Conservation (phyloP, 2,329 filamentous ascomycete species). For the Hypoxylon sp. region DNA sequence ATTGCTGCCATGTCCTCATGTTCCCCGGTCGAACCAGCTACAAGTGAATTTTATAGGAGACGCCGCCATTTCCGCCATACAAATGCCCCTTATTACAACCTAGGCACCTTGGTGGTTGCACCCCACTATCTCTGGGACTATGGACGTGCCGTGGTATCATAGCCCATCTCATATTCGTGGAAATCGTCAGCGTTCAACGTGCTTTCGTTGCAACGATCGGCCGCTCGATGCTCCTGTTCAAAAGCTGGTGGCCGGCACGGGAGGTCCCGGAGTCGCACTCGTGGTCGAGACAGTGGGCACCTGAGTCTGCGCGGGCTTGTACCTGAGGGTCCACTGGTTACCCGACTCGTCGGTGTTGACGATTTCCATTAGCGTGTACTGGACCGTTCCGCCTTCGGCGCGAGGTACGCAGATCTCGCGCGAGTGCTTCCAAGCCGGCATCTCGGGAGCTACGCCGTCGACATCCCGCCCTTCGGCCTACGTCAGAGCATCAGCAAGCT, state of each 20-base stretch:
- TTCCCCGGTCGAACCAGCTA: constrained; percentile 8
- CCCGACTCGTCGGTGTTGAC: constrained; percentile 49
- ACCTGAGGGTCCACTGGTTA: constrained; percentile 50
- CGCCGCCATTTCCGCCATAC: constrained; percentile 27
- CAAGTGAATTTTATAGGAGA: constrained; percentile 15
- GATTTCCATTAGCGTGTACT: constrained; percentile 58
- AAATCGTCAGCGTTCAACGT: constrained; percentile 9
- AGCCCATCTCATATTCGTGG: constrained; percentile 11
- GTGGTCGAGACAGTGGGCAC: constrained; percentile 38
- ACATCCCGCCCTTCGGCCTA: constrained; percentile 60
- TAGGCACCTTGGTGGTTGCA: constrained; percentile 13
- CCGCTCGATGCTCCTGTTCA: constrained; percentile 6
- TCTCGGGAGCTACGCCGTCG: constrained; percentile 44
- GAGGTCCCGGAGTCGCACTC: constrained; percentile 37
- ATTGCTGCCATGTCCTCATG: constrained; percentile 1
- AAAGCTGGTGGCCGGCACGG: constrained; percentile 32
- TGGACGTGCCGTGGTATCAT: constrained; percentile 15
- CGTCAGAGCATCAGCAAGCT: constrained; percentile 18
- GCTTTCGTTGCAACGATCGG: constrained; percentile 6
- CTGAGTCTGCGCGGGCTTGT: constrained; percentile 44
- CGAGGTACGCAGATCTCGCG: constrained; percentile 56
- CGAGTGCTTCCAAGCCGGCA: constrained; percentile 43
- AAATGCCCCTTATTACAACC: constrained; percentile 22
- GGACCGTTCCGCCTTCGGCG: constrained; percentile 54
- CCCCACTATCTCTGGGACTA: constrained; percentile 18